phyloP scores from a whole-genome alignment of 768 basidiomycete genomes.

The Boletus speciosus region DNA sequence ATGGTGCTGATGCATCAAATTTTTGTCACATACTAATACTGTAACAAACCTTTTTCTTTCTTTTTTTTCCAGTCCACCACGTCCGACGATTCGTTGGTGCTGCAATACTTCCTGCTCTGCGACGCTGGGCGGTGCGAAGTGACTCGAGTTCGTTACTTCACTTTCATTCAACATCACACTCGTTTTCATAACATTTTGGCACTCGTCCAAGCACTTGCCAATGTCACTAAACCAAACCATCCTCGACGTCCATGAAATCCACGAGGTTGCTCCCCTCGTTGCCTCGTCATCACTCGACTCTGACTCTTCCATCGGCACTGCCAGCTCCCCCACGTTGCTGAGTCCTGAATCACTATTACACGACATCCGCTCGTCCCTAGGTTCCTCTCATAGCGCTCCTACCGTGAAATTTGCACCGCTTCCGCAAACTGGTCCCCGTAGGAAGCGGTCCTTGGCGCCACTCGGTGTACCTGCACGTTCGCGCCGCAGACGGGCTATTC shows the following conservation, averaged over 20 bases:
- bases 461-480: conserved; percentile 50
- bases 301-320: conserved; percentile 12
- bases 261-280: conserved; percentile 12
- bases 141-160: neutral
- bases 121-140: conserved; percentile 15
- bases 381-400: conserved; percentile 17
- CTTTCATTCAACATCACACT: conserved; percentile 24
- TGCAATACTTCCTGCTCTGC: conserved; percentile 1
- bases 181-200: conserved; percentile 8
- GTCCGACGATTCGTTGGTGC: neutral
- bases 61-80: conserved; percentile 3
- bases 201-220: neutral
- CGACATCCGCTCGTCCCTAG: conserved; percentile 13
- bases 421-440: conserved; percentile 48
- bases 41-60: neutral
- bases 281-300: conserved; percentile 12
- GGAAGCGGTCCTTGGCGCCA: conserved; percentile 46
- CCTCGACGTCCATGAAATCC: conserved; percentile 17
- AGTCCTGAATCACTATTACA: conserved; percentile 4
- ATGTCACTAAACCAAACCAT: conserved; percentile 13
- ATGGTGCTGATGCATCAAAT: neutral
- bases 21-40: neutral
- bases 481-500: conserved; percentile 21
- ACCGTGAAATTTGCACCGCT: conserved; percentile 60
- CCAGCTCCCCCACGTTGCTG: conserved; percentile 8